Conservation (phyloP, 2,329 filamentous ascomycete species). For the Cylindrodendrum hubeiense region DNA sequence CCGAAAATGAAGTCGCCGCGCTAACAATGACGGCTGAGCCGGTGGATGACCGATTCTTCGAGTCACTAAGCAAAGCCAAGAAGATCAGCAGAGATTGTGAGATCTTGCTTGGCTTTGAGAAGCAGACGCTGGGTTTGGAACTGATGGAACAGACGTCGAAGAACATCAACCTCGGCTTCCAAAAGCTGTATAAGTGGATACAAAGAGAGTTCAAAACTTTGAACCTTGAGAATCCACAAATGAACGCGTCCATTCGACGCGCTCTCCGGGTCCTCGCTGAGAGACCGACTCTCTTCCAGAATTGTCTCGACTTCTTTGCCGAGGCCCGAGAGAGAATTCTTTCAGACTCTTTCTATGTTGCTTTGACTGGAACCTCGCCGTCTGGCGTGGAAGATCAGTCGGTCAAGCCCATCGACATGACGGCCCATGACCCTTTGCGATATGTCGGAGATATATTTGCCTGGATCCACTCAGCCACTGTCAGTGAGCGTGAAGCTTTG, state of each 20-base stretch:
- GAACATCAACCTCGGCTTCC: conserved; percentile 88
- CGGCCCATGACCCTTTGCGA: conserved; percentile 89
- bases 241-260: conserved; percentile 85
- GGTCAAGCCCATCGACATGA: conserved; percentile 92
- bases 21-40: conserved; percentile 85
- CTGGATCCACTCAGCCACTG: conserved; percentile 94
- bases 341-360: conserved; percentile 89
- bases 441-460: conserved; percentile 98
- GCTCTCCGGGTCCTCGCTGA: conserved; percentile 91
- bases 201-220: conserved; percentile 92
- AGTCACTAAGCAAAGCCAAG: conserved; percentile 81
- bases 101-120: conserved; percentile 88
- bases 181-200: conserved; percentile 96
- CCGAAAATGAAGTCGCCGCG: conserved; percentile 81
- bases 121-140: conserved; percentile 88
- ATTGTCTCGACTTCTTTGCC: conserved; percentile 91
- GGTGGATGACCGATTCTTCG: conserved; percentile 88
- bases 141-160: conserved; percentile 93
- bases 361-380: conserved; percentile 79
- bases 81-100: conserved; percentile 91
- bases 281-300: conserved; percentile 90
- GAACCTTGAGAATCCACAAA: conserved; percentile 94
- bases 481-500: conserved; percentile 92
- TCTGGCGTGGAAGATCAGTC: conserved; percentile 69
- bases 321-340: conserved; percentile 89